Conservation (phyloP, 768 basidiomycete genomes). For the Xerocomus brunneocitrinus region DNA sequence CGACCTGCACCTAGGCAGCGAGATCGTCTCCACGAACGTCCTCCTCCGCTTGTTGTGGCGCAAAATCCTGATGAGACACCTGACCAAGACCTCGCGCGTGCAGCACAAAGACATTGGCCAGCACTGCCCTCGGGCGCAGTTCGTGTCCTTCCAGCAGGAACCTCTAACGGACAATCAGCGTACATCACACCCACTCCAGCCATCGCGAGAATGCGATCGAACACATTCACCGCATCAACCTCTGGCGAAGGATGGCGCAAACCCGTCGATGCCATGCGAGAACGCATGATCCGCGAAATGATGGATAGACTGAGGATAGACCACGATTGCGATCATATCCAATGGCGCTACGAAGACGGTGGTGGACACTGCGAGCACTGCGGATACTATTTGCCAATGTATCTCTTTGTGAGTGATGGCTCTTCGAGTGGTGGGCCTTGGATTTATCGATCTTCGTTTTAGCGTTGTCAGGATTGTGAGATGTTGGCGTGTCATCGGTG, state of each 20-base stretch:
- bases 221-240: not conserved
- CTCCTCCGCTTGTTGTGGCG: not conserved
- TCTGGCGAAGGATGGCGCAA: not conserved
- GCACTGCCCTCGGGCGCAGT: not conserved
- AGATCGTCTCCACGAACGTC: not conserved
- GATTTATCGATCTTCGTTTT: not conserved
- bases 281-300: slow-evolving; percentile 27
- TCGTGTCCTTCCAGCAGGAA: no score
- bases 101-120: not conserved
- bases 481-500: slow-evolving; percentile 36
- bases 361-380: slow-evolving; percentile 49
- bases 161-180: no score
- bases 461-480: slow-evolving; percentile 34
- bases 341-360: slow-evolving; percentile 43
- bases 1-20: not conserved
- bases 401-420: not conserved
- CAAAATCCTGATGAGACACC: not conserved
- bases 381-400: slow-evolving; percentile 14
- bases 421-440: not conserved
- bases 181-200: not conserved
- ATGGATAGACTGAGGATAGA: slow-evolving; percentile 42
- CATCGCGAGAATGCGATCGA: not conserved
- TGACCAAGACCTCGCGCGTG: not conserved
- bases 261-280: not conserved
- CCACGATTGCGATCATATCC: slow-evolving; percentile 48